These are phyloP conservation scores for Cystofilobasidium bisporidii DNA, from an alignment of 768 basidiomycete genomes.

Conservation along the genomic window DNA sequence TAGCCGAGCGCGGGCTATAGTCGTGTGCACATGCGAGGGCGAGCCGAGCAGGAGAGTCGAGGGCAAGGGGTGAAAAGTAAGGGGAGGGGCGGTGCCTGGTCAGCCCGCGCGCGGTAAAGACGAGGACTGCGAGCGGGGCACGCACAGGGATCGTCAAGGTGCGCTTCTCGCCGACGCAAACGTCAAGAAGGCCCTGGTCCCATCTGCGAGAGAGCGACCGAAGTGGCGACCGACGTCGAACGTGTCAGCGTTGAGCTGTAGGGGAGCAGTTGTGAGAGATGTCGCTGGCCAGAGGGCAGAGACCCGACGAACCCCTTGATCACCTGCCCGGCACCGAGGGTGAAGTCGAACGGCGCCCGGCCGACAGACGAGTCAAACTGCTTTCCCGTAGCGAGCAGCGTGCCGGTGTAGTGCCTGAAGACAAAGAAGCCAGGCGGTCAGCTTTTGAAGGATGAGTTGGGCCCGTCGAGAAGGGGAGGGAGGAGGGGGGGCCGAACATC, in stretches of 20 bases:
- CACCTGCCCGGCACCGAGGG: conserved; percentile 42
- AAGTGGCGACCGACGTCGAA: too few species aligned
- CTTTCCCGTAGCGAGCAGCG: conserved; percentile 58
- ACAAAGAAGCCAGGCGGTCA: neutral
- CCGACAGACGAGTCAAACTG: conserved; percentile 87
- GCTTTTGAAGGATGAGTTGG: neutral
- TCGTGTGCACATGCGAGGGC: too few species aligned
- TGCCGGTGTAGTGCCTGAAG: conserved; percentile 57
- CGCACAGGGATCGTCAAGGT: conserved; percentile 66
- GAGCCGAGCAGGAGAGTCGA: too few species aligned
- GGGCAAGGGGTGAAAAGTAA: neutral
- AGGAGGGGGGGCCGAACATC: neutral
- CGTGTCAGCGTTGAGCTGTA: too few species aligned
- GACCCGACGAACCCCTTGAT: conserved; percentile 31
- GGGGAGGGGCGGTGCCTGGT: neutral
- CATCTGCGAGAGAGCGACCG: too few species aligned
- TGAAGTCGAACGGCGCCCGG: conserved; percentile 71
- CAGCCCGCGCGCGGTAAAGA: neutral
- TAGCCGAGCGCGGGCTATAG: conserved; percentile 10
- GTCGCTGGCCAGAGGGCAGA: too few species aligned
- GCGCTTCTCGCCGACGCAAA: conserved; percentile 82
- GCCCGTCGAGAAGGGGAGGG: neutral
- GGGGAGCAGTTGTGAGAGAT: too few species aligned
- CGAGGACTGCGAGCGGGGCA: neutral
- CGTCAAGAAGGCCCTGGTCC: conserved; percentile 43